phyloP scores from a whole-genome alignment of 2,329 filamentous ascomycete species.

The Xylariaceae sp. region DNA sequence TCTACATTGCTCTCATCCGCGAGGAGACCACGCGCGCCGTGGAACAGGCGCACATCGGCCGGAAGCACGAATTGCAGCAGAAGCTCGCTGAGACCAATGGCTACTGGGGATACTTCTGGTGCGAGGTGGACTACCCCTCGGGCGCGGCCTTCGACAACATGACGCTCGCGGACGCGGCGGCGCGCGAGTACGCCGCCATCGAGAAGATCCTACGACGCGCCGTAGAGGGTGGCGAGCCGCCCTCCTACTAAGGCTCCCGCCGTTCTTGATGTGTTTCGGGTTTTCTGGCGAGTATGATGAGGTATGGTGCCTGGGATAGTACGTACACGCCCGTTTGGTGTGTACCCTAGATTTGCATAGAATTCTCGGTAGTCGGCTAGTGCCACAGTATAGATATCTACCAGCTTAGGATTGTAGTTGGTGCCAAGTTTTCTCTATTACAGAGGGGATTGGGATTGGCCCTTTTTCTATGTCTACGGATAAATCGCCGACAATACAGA shows the following conservation, averaged over 20 bases:
- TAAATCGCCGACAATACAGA: no score
- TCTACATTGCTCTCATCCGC: conserved; percentile 59
- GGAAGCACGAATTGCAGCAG: conserved; percentile 44
- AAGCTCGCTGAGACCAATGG: conserved; percentile 40
- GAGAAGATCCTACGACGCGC: conserved; percentile 49
- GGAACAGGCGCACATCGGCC: conserved; percentile 43
- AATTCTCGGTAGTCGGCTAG: no score
- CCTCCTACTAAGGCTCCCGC: background rate
- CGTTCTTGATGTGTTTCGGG: no score
- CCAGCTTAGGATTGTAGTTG: no score
- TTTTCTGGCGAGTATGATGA: no score
- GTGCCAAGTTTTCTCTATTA: no score
- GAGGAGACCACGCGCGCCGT: conserved; percentile 52
- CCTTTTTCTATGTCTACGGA: no score
- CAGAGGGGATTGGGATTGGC: no score
- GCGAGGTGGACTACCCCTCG: conserved; percentile 47
- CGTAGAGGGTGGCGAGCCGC: conserved; percentile 16
- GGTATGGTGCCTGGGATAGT: no score
- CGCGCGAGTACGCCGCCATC: conserved; percentile 52
- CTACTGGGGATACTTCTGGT: conserved; percentile 58
- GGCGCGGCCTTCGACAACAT: conserved; percentile 50
- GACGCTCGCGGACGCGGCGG: conserved; percentile 50
- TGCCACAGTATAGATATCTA: no score
- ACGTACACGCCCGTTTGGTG: no score
- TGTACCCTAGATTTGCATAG: no score